Evolutionary conservation across 129 eudicot genomes (phyloP).

Genomic region (Flaveria trinervia): DNA sequence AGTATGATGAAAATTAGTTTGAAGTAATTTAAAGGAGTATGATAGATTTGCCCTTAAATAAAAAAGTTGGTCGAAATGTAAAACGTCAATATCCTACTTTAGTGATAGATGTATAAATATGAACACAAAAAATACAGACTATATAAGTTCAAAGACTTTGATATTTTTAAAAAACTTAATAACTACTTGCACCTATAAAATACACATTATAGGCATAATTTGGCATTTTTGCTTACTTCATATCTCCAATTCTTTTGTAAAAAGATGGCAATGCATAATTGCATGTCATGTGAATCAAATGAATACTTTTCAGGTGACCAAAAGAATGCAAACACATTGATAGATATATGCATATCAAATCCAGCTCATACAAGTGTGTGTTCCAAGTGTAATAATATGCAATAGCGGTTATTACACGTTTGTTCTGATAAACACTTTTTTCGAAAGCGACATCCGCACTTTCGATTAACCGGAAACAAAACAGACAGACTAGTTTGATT

Average conservation of each 20-base stretch:
- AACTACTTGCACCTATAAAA: too few relatives aligned
- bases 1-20: too few relatives aligned
- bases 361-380: slow-evolving; percentile 37
- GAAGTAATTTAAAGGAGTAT: too few relatives aligned
- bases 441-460: slow-evolving; percentile 23
- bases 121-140: too few relatives aligned
- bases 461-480: not conserved
- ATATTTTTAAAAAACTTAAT: too few relatives aligned
- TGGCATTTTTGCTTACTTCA: not conserved
- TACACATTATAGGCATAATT: not conserved
- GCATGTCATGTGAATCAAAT: slow-evolving; percentile 31
- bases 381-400: slow-evolving; percentile 34
- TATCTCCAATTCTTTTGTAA: slow-evolving; percentile 12
- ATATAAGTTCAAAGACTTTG: too few relatives aligned
- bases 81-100: too few relatives aligned
- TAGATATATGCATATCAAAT: slow-evolving; percentile 21
- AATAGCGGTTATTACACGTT: slow-evolving; percentile 23
- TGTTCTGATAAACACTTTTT: slow-evolving; percentile 19
- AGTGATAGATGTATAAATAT: too few relatives aligned
- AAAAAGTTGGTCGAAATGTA: too few relatives aligned
- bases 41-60: too few relatives aligned
- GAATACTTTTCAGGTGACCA: slow-evolving; percentile 37
- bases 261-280: slow-evolving; percentile 28
- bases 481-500: not conserved
- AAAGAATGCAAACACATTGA: slow-evolving; percentile 34